phyloP scores from a whole-genome alignment of 352 stramenopile genomes.

The Phytophthora sp. region DNA sequence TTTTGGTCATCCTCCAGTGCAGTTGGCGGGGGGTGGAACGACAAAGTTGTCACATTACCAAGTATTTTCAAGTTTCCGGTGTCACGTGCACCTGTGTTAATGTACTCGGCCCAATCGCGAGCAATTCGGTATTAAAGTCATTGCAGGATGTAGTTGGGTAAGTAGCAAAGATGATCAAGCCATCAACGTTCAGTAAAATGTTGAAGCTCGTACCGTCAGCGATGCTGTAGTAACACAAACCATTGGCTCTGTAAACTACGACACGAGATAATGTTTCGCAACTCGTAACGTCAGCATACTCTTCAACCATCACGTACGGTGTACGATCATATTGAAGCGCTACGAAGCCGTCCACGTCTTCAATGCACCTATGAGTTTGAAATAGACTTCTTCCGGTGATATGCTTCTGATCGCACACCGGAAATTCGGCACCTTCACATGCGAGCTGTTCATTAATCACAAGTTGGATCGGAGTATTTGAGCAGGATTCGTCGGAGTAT shows the following conservation, averaged over 20 bases:
- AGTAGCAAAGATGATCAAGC: background rate
- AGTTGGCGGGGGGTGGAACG: background rate
- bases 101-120: background rate
- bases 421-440: too few relatives aligned
- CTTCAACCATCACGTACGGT: conserved; percentile 7
- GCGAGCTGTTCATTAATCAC: too few relatives aligned
- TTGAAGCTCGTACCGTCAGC: background rate
- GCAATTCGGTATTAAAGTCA: background rate
- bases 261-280: background rate
- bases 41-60: background rate
- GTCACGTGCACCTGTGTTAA: conserved; percentile 9
- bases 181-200: background rate
- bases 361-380: too few relatives aligned
- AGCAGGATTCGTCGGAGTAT: too few relatives aligned
- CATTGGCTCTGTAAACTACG: conserved; percentile 3
- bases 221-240: background rate
- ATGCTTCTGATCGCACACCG: too few relatives aligned
- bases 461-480: too few relatives aligned
- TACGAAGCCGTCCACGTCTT: too few relatives aligned
- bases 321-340: too few relatives aligned
- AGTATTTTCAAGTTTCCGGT: background rate
- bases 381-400: too few relatives aligned
- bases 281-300: background rate
- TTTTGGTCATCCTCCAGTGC: conserved; percentile 4
- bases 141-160: background rate